Evolutionary conservation across 2,329 filamentous ascomycete genomes (phyloP), one percentile per base, ranked within the genome.

Genomic region (Sclerotinia subarctica): DNA sequence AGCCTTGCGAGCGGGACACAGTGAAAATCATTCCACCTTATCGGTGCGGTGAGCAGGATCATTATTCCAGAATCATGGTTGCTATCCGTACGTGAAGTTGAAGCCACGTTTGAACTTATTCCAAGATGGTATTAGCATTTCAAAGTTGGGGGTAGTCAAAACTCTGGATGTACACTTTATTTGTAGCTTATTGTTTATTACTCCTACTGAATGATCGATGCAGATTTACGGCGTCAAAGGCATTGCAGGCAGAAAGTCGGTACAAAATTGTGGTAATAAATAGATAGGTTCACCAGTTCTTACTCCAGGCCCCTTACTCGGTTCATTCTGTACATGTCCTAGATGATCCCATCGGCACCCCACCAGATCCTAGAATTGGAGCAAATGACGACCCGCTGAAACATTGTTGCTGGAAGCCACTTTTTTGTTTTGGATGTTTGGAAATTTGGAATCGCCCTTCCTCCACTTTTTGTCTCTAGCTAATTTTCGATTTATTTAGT

Each of bases 381-480:
- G 53, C n/a, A 56, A 56, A 56, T 38, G 53, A 47, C 15, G 46
- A n/a, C 46, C 8, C 46, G 21, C 46, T 47, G 46, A 47, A 47
- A 47, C 46, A 47, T 47, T 19, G 19, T 47, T 4, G 19, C 17
- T 42, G 38, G 38, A 42, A 42, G 38, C 38, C 38, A 42, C 38
- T 42, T 42, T 42, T 42, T 42, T 17, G 38, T 17, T 42, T 42
- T 17, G 15, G 38, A 42, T 42, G 38, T 17, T 42, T 42, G 38
- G 38, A 29, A 19, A 54, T 26, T 56, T 56, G 53, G 53, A 56
- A 57, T 42, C 38, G 54, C 38, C 38, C 35, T n/a, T 42, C 54
- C 54, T 42, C 54, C 54, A 42, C 54, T 44, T 60, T 60, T 60
- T 60, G 58, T 60, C 21, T 60, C 44, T 24, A 19, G 8, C n/a